Base-by-base conservation (phyloP, 148 eudicot species). In the Chenopodium suecicum region DNA sequence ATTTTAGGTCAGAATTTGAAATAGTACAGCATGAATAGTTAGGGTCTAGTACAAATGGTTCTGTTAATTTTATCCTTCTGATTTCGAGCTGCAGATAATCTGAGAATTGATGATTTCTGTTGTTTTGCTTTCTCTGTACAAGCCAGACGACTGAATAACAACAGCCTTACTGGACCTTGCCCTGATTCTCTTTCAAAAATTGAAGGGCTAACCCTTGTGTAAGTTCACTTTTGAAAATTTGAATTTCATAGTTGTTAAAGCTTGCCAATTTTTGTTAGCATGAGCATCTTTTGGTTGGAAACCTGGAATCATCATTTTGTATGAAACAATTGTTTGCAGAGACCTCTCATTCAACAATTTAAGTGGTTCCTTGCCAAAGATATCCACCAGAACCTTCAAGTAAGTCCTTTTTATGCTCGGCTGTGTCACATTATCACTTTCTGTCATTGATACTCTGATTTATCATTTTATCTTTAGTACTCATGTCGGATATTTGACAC, bases 301-400 rank as follows among this genome's bases (percentile, higher is more conserved):
- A 19, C 64, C 31, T 34, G 48, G 63, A 19, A 19, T 76, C 63
- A 29, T 34, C 11, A 58, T 75, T 41, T 74, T 60, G 29, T 72
- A 2, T 75, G 25, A 60, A 9, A 69, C n/a, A 27, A 56, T 56
- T 56, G 37, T 52, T 78, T 85, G 52, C 83, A 95, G 98, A 86
- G 98, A 95, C 82, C 86, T 95, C 56, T 93, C 98, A 10, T 95
- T 89, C 83, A 95, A 95, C 91, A 95, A 93, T 84, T 87, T 95
- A 58, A 95, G 98, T 79, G 94, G 94, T 71, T 83, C 93, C 13
- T 64, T 93, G 86, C 97, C 97, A n/a, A 93, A 90, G 82, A 79
- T 95, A 76, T 86, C 93, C 14, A 89, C 98, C 16, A 87, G 92
- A 86, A 90, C 95, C 74, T 91, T 93, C 90, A 91, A 89, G 97